phyloP scores from a whole-genome alignment of 1,284 basidiomycete species.

The Wolfiporia cocos region DNA sequence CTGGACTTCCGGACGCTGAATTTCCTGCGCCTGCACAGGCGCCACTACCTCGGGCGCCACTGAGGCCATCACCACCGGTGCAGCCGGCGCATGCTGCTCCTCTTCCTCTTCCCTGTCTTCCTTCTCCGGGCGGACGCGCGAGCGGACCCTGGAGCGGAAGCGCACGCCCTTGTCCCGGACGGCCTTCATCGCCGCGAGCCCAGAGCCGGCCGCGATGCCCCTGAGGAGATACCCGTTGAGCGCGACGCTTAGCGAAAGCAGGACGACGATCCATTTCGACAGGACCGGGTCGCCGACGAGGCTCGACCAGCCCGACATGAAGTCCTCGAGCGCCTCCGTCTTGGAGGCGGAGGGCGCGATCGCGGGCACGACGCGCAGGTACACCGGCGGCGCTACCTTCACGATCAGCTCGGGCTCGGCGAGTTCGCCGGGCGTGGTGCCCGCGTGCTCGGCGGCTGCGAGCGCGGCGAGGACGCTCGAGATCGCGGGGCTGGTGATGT shows the following conservation, averaged over 20 bases:
- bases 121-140: slow-evolving; percentile 13
- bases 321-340: slow-evolving; percentile 60
- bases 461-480: slow-evolving; percentile 56
- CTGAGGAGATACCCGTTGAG: slow-evolving; percentile 95
- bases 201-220: slow-evolving; percentile 48
- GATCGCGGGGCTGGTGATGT: slow-evolving; percentile 57
- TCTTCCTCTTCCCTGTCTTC: slow-evolving; percentile 23
- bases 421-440: slow-evolving; percentile 23
- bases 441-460: slow-evolving; percentile 31
- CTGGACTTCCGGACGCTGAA: slow-evolving; percentile 20
- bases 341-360: slow-evolving; percentile 13
- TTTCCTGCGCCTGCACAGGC: slow-evolving; percentile 9
- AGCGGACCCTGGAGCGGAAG: slow-evolving; percentile 22
- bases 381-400: slow-evolving; percentile 64
- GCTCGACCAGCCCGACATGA: slow-evolving; percentile 93
- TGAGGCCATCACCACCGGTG: slow-evolving; percentile 14
- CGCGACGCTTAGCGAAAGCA: slow-evolving; percentile 82
- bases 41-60: slow-evolving; percentile 9
- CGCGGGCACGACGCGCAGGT: slow-evolving; percentile 45
- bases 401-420: slow-evolving; percentile 49
- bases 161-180: slow-evolving; percentile 20
- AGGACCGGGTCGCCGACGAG: slow-evolving; percentile 94
- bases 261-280: slow-evolving; percentile 93
- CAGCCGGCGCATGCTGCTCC: slow-evolving; percentile 9
- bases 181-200: slow-evolving; percentile 20